Percentiles rank a stretch among this genome's conserved stretches.
phyloP scores from a whole-genome alignment of 2,329 filamentous ascomycete genomes.

The Penicillium sp. region DNA sequence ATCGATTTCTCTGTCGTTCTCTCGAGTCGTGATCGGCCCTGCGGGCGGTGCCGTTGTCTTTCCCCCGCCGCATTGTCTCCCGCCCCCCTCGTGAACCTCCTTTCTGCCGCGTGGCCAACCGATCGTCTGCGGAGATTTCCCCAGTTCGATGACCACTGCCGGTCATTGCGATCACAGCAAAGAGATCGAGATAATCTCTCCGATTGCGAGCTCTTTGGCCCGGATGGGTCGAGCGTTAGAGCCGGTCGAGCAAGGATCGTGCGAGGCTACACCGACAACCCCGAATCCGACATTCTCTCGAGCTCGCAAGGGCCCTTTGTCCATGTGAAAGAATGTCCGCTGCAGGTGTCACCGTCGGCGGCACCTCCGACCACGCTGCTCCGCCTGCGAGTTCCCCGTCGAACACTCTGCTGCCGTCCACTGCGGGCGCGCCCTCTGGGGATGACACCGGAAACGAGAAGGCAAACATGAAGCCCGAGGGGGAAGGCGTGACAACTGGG shows the following conservation, averaged over 20 bases:
- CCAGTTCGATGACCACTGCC: constrained; percentile 22
- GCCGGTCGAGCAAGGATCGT: constrained; percentile 13
- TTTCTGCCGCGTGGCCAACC: constrained; percentile 23
- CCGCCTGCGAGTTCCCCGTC: constrained; percentile 14
- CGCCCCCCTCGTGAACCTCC: constrained; percentile 21
- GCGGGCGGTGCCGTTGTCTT: constrained; percentile 5
- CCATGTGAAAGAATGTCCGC: constrained; percentile 34
- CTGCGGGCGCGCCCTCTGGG: constrained; percentile 9
- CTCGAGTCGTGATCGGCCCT: background rate
- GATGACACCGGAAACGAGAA: constrained; percentile 14
- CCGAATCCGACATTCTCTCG: too few species aligned
- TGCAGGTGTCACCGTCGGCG: constrained; percentile 26
- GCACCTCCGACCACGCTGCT: constrained; percentile 26
- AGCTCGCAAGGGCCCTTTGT: constrained; percentile 12
- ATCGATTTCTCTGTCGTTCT: background rate
- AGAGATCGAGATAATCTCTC: too few species aligned
- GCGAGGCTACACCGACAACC: constrained; percentile 10
- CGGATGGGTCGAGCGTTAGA: constrained; percentile 21
- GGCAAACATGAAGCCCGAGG: constrained; percentile 13
- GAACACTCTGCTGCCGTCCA: constrained; percentile 10
- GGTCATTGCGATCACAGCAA: too few species aligned
- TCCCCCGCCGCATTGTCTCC: constrained; percentile 19
- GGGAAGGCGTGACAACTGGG: background rate
- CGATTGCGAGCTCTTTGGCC: constrained; percentile 4
- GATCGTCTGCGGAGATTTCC: constrained; percentile 22